Percentiles rank a stretch among this genome's conserved stretches.
Evolutionary conservation across 2,329 filamentous ascomycete genomes (phyloP).

Genomic region (Fusarium sp.): DNA sequence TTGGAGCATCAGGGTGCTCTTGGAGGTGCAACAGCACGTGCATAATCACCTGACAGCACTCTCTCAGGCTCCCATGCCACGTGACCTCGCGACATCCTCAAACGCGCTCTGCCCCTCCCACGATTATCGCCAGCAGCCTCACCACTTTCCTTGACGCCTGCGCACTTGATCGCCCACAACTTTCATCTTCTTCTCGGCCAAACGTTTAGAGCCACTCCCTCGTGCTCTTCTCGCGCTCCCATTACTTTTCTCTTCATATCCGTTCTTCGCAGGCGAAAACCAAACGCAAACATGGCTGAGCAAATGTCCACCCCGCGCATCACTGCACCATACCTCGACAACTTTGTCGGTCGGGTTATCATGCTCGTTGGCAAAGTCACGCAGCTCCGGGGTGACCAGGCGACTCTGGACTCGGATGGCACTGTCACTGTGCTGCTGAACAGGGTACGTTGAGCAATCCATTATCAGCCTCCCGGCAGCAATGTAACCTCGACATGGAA

Average conservation of each 20-base stretch:
- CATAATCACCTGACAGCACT: rapidly evolving
- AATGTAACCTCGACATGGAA: neutral
- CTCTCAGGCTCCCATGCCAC: constrained; percentile 8
- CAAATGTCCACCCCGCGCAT: constrained; percentile 82
- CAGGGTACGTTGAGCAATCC: constrained; percentile 62
- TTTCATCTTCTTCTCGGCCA: neutral
- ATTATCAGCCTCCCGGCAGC: constrained; percentile 6
- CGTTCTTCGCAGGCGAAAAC: constrained; percentile 9
- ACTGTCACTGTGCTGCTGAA: constrained; percentile 80
- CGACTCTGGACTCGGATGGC: constrained; percentile 84
- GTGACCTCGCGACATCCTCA: constrained; percentile 34
- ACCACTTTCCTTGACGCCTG: neutral
- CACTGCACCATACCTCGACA: constrained; percentile 81
- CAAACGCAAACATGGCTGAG: constrained; percentile 68
- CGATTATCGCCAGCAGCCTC: constrained; percentile 25
- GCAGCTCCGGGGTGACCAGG: constrained; percentile 83
- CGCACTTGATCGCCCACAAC: neutral
- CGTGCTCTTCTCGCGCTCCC: rapidly evolving
- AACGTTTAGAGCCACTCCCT: neutral
- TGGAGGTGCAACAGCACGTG: constrained; percentile 11
- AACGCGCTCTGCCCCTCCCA: constrained; percentile 32
- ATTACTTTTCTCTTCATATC: neutral
- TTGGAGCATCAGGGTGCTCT: neutral
- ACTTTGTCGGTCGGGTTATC: constrained; percentile 80
- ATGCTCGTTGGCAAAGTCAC: constrained; percentile 88